These are phyloP conservation scores for Daldinia grandis DNA, from an alignment of 495 filamentous ascomycete genomes.

Conservation along the genomic window DNA sequence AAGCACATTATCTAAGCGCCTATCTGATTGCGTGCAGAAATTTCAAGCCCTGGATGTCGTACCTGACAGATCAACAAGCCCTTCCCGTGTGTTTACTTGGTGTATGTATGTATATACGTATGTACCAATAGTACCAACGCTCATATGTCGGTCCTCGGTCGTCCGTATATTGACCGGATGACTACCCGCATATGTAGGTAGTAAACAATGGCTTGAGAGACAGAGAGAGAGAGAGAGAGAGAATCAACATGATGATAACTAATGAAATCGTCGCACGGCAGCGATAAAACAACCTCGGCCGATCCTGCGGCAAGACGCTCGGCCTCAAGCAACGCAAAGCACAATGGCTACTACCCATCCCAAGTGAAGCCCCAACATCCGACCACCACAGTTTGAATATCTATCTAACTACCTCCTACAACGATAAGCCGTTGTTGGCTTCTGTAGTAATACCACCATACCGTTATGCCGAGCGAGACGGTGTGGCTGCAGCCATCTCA, in stretches of 20 bases:
- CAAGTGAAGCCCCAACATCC: constrained; percentile 15
- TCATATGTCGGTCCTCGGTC: constrained; percentile 12
- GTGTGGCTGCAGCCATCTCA: constrained; percentile 29
- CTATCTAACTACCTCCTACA: too few relatives aligned
- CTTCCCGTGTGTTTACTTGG: not conserved
- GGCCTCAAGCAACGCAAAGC: constrained; percentile 20
- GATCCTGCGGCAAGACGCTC: constrained; percentile 31
- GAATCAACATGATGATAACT: constrained; percentile 4
- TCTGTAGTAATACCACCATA: constrained; percentile 11
- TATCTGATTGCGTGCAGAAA: constrained; percentile 39
- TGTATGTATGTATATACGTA: constrained; percentile 5
- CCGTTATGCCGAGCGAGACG: constrained; percentile 19
- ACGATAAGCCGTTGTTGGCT: constrained; percentile 24
- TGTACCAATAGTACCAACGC: not conserved
- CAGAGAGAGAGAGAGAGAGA: too few relatives aligned
- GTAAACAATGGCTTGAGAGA: not conserved
- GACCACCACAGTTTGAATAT: constrained; percentile 6
- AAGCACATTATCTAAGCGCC: constrained; percentile 37
- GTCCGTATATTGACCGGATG: constrained; percentile 12
- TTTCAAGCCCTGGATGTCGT: constrained; percentile 27
- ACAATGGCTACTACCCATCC: constrained; percentile 13
- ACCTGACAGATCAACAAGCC: constrained; percentile 32
- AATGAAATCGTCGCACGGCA: constrained; percentile 19
- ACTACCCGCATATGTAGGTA: not conserved
- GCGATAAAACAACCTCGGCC: constrained; percentile 23